Conservation (phyloP, 2,329 filamentous ascomycete genomes). For the Fusarium graminum region DNA sequence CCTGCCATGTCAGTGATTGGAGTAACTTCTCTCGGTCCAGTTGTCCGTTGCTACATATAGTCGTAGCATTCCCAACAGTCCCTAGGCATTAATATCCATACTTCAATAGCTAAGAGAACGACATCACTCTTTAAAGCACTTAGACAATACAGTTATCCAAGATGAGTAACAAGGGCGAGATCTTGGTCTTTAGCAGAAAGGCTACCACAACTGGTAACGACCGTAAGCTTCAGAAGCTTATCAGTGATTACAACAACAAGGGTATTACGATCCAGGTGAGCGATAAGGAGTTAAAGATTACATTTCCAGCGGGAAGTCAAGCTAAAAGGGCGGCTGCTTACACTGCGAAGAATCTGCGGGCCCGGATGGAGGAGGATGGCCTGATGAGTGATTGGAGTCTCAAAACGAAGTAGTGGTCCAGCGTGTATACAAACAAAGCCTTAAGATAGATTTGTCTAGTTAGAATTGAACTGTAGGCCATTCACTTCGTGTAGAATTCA, state of each 20-base stretch:
- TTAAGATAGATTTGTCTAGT: too few species aligned
- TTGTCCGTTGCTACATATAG: neutral
- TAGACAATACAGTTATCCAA: neutral
- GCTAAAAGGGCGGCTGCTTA: neutral
- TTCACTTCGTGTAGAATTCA: too few species aligned
- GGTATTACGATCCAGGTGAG: neutral
- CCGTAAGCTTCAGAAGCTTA: neutral
- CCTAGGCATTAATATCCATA: too few species aligned
- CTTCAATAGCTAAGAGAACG: accelerated
- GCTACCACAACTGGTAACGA: neutral
- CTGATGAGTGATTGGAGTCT: neutral
- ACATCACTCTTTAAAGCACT: neutral
- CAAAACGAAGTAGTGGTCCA: neutral
- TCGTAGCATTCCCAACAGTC: too few species aligned
- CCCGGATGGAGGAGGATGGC: neutral
- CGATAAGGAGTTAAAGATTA: neutral
- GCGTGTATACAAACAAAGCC: too few species aligned
- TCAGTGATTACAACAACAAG: neutral
- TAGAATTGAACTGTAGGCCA: too few species aligned
- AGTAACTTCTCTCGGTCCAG: too few species aligned
- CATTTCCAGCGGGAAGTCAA: neutral
- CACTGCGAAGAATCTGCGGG: neutral
- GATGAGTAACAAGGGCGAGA: neutral
- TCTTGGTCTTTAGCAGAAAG: neutral
- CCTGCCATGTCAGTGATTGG: too few species aligned